Evolutionary conservation across 805 yeast genomes (phyloP).

Genomic region (Vanderwaltozyma yarrowii): DNA sequence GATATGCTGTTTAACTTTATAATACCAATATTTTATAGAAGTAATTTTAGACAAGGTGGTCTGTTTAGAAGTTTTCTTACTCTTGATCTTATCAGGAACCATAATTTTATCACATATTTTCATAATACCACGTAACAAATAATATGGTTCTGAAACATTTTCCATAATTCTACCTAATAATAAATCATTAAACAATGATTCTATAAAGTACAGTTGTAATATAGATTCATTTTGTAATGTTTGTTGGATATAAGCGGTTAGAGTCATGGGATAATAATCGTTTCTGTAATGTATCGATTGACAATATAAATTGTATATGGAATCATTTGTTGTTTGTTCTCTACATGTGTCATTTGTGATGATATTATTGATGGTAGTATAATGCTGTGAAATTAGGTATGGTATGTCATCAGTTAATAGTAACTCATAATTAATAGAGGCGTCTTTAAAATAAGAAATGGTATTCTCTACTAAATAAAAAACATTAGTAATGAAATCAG

Average conservation of each 20-base stretch:
- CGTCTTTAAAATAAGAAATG: conserved; percentile 3
- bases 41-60: not conserved
- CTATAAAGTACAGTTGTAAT: conserved; percentile 17
- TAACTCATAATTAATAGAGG: conserved; percentile 6
- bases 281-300: conserved; percentile 6
- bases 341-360: not conserved
- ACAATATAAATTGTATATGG: conserved; percentile 7
- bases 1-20: not conserved
- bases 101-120: conserved; percentile 6
- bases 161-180: conserved; percentile 18
- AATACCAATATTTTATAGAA: not conserved
- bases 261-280: conserved; percentile 12
- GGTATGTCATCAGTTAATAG: conserved; percentile 22
- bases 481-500: conserved; percentile 12
- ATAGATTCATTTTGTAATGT: conserved; percentile 10
- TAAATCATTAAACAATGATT: conserved; percentile 15
- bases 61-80: not conserved
- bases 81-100: no score
- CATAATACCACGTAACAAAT: conserved; percentile 12
- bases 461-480: conserved; percentile 11
- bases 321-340: not conserved
- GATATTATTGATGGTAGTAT: conserved; percentile 5
- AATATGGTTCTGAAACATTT: conserved; percentile 21
- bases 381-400: conserved; percentile 15
- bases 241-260: conserved; percentile 8